Percentiles rank a stretch among this genome's conserved stretches.
Evolutionary conservation across 208 protist species (phyloP).

Genomic region (Trypanosoma grayi): DNA sequence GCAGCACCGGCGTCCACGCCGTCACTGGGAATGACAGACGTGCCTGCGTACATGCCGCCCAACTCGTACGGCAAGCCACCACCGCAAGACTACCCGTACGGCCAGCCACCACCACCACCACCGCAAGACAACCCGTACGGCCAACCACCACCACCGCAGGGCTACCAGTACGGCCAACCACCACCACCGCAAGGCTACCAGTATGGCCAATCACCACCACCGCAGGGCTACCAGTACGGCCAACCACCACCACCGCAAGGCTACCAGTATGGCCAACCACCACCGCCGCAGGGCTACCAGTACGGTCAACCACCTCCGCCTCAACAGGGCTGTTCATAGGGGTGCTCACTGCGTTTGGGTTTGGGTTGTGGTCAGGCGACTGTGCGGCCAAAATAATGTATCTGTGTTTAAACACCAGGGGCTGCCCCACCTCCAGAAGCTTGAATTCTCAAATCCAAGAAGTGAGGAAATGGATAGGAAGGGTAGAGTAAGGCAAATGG

Average conservation of each 20-base stretch:
- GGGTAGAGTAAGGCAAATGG: no score
- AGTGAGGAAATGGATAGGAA: no score
- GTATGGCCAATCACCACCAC: slow-evolving; percentile 18
- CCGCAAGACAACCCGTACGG: slow-evolving; percentile 3
- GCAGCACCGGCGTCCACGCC: background rate
- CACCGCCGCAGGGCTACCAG: background rate
- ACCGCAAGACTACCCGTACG: slow-evolving; percentile 2
- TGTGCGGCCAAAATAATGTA: no score
- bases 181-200: background rate
- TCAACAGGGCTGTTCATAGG: no score
- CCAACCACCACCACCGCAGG: slow-evolving; percentile 8
- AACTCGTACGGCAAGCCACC: background rate
- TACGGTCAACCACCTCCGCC: slow-evolving; percentile 11
- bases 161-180: background rate
- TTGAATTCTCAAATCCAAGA: no score
- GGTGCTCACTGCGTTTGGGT: no score
- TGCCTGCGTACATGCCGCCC: background rate
- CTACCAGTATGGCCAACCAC: slow-evolving; percentile 11
- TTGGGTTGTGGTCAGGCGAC: no score
- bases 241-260: slow-evolving; percentile 15
- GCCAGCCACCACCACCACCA: background rate
- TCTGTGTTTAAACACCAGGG: no score
- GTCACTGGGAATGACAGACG: background rate
- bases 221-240: slow-evolving; percentile 11
- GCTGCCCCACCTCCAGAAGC: no score